Conservation (phyloP, 306 rosid genomes). For the Glycine soja region DNA sequence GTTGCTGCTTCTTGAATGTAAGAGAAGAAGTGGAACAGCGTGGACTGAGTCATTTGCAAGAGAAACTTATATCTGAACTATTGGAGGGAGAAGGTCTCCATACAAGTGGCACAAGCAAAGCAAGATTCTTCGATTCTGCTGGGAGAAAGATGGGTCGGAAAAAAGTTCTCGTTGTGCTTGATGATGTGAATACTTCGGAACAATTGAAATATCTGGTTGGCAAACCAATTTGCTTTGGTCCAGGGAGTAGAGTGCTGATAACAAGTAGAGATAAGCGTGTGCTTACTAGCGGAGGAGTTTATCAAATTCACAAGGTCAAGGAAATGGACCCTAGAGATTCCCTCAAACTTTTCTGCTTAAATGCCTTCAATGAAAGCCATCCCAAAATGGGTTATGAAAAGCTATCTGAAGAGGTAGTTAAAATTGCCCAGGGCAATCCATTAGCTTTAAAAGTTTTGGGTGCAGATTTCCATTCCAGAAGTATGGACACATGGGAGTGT, state of each 20-base stretch:
- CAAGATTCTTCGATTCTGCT: background rate
- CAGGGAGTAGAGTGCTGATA: conserved; percentile 30
- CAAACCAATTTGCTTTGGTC: background rate
- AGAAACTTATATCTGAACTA: conserved; percentile 25
- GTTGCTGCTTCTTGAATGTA: conserved; percentile 36
- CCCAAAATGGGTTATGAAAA: conserved; percentile 5
- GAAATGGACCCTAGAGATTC: background rate
- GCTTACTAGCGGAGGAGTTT: background rate
- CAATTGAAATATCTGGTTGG: background rate
- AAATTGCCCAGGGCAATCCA: conserved; percentile 38
- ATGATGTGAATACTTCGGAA: background rate
- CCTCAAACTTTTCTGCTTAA: conserved; percentile 19
- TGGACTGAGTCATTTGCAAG: background rate
- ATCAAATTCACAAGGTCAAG: background rate
- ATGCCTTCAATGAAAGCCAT: conserved; percentile 21
- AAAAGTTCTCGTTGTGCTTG: conserved; percentile 32
- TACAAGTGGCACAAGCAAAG: background rate
- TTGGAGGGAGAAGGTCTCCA: background rate
- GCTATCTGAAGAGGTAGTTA: conserved; percentile 5
- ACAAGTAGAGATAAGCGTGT: conserved; percentile 25
- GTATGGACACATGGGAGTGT: conserved; percentile 25
- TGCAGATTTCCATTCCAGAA: background rate
- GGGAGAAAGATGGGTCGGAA: background rate
- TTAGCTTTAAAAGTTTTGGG: conserved; percentile 46
- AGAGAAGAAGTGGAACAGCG: background rate